Conservation (phyloP, 1,284 basidiomycete genomes). For the Fomitopsis betulina region DNA sequence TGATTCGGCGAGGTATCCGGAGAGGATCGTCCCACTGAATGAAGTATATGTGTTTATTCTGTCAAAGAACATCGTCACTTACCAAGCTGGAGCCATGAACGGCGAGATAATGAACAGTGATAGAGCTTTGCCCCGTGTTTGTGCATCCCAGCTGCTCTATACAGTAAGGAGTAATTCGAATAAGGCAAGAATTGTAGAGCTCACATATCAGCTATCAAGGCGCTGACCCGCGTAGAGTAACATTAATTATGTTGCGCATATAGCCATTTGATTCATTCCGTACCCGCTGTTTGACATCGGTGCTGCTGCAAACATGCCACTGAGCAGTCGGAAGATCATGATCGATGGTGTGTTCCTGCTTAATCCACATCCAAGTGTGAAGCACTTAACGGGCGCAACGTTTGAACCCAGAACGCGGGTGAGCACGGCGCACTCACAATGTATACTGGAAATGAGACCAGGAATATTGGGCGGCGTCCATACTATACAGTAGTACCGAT, state of each 20-base stretch:
- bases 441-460: conserved; percentile 46
- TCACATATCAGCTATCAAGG: neutral
- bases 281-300: conserved; percentile 22
- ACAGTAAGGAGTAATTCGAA: too few species aligned
- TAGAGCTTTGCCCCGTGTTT: conserved; percentile 25
- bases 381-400: conserved; percentile 17
- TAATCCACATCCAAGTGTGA: conserved; percentile 52
- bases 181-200: too few species aligned
- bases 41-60: too few species aligned
- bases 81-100: conserved; percentile 53
- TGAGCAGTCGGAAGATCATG: conserved; percentile 55
- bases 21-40: conserved; percentile 57
- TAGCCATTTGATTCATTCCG: neutral
- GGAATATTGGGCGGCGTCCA: conserved; percentile 39
- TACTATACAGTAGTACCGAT: conserved; percentile 11
- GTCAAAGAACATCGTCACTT: neutral
- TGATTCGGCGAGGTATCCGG: conserved; percentile 44
- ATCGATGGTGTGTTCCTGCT: conserved; percentile 46
- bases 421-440: conserved; percentile 25
- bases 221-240: neutral
- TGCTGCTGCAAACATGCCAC: conserved; percentile 42
- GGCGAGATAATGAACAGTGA: conserved; percentile 44
- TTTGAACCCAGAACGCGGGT: neutral
- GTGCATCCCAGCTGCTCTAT: conserved; percentile 18
- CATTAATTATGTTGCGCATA: neutral